phyloP scores from a whole-genome alignment of 495 filamentous ascomycete species.

The Hapsidospora chrysogenum region DNA sequence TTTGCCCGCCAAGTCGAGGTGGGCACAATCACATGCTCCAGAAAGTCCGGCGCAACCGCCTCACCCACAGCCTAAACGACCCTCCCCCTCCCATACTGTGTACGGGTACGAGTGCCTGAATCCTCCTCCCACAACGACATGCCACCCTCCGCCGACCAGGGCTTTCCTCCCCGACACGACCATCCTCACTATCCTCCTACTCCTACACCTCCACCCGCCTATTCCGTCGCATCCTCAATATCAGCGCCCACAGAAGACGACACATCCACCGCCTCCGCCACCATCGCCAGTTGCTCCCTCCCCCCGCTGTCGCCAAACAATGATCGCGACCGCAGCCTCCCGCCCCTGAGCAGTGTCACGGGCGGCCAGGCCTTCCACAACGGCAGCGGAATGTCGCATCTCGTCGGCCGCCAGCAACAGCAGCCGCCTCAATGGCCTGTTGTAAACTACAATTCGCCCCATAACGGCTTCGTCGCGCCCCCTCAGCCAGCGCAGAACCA shows the following conservation, averaged over 20 bases:
- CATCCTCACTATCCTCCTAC: not conserved
- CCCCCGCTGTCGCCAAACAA: conserved; percentile 1
- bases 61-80: too few species aligned
- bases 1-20: too few species aligned
- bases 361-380: conserved; percentile 8
- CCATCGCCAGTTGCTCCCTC: not conserved
- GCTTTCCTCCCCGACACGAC: not conserved
- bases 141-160: not conserved
- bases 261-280: not conserved
- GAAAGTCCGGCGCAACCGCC: conserved; percentile 7
- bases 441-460: too few species aligned
- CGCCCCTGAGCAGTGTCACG: conserved; percentile 26
- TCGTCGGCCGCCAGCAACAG: not conserved
- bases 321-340: conserved; percentile 10
- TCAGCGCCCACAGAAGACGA: too few species aligned
- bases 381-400: not conserved
- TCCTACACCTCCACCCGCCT: not conserved
- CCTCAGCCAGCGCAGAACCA: conserved; percentile 8
- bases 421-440: conserved; percentile 1
- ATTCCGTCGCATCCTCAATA: too few species aligned
- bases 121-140: too few species aligned
- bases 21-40: conserved; percentile 21
- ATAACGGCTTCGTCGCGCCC: not conserved
- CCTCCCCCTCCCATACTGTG: too few species aligned
- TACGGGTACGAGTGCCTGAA: too few species aligned